Conservation (phyloP, 257 asterid species). For the Nicotiana paniculata region DNA sequence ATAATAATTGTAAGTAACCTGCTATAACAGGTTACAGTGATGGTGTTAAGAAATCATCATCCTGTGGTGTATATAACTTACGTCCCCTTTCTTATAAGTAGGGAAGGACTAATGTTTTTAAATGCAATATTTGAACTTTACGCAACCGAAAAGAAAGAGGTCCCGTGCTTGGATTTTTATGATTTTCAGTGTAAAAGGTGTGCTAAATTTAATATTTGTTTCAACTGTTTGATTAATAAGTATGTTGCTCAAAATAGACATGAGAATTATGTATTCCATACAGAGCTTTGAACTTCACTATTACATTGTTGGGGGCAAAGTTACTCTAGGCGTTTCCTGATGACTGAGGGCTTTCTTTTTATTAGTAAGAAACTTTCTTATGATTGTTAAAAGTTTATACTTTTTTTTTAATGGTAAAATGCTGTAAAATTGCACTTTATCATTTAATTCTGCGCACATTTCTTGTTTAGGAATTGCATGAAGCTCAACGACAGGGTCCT, state of each 20-base stretch:
- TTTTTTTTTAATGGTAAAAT: neutral
- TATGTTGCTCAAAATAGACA: conserved; percentile 28
- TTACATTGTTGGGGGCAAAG: conserved; percentile 50
- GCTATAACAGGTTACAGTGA: too few relatives aligned
- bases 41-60: too few relatives aligned
- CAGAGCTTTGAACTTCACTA: conserved; percentile 38
- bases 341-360: conserved; percentile 70
- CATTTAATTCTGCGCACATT: conserved; percentile 6
- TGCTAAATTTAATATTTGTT: conserved; percentile 15
- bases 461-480: conserved; percentile 38
- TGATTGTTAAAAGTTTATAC: conserved; percentile 10
- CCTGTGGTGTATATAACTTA: too few relatives aligned
- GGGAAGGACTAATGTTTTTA: neutral
- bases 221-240: conserved; percentile 26
- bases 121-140: neutral
- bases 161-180: neutral
- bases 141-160: neutral
- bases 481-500: neutral
- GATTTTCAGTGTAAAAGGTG: neutral
- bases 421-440: neutral
- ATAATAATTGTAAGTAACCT: too few relatives aligned
- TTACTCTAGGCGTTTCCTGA: conserved; percentile 57
- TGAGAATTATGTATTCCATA: conserved; percentile 29
- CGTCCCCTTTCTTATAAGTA: neutral
- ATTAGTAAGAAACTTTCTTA: conserved; percentile 57